Base-by-base conservation (phyloP, 176 grass and related monocot genomes). In the Phragmites australis region DNA sequence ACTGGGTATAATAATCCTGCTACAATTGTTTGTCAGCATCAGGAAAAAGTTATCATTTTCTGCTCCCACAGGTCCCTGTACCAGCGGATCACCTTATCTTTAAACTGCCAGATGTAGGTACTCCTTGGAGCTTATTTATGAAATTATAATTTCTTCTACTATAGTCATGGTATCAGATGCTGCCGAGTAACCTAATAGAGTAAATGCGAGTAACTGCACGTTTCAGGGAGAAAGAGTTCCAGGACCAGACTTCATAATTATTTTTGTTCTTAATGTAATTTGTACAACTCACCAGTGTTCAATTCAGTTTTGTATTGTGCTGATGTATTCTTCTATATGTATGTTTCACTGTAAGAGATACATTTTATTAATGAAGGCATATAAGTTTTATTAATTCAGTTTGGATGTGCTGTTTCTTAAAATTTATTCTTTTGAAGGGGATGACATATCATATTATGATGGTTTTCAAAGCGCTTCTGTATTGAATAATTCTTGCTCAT, bases 111-210 rank as follows among this genome's bases (percentile, higher is more conserved):
- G 44, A 69, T 71, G 19, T 77, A 51, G 25, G 30, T 71, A 62
- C 52, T 37, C 13, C 17, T 75, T 87, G 19, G 16, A 82, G 12
- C 44, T 71, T 70, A 57, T 74, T 67, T 48, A 21, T 64, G 11
- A 52, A 76, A 54, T 54, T 76, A 54, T 25, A 22, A 5, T 77
- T 27, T 70, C 53, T 62, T 42, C 25, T 34, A 70, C 16, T 61
- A 9, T 77, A 77, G 72, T 54, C 77, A 71, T 61, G 32, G 70
- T 71, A 70, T 51, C 9, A 16, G 72, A 87, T 82, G 79, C 25
- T 46, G 64, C 79, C 25, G 8, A 10, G 11, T 69, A 43, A 82
- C 63, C 41, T 51, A 60, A 65, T 68, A 37, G 13, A 68, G 23
- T 58, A 81, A 75, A 58, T 75, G 30, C 27, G 26, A 51, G 30